Percentiles rank a stretch among this genome's conserved stretches.
Evolutionary conservation across 371 early-diverging fungal genomes (phyloP).

Genomic region (Actinomortierella wolfii): DNA sequence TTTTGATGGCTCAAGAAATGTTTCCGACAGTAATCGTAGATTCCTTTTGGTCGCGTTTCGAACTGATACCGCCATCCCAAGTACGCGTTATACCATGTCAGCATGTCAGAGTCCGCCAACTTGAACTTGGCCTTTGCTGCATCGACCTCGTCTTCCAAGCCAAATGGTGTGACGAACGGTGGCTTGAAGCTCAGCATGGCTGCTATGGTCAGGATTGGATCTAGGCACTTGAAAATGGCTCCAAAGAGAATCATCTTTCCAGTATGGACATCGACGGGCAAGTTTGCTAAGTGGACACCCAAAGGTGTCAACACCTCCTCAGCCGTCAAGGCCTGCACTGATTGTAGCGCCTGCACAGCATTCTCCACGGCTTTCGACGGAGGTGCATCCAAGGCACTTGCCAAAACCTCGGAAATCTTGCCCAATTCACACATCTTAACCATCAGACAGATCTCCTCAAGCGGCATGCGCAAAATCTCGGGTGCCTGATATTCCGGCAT

Average conservation of each 20-base stretch:
- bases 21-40: slow-evolving; percentile 57
- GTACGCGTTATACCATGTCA: slow-evolving; percentile 79
- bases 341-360: slow-evolving; percentile 65
- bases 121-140: slow-evolving; percentile 55
- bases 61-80: slow-evolving; percentile 63
- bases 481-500: slow-evolving; percentile 74
- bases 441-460: slow-evolving; percentile 74
- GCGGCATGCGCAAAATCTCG: slow-evolving; percentile 75
- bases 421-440: slow-evolving; percentile 67
- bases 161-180: slow-evolving; percentile 78
- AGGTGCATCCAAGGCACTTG: slow-evolving; percentile 80
- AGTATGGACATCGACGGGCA: slow-evolving; percentile 81
- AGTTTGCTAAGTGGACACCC: slow-evolving; percentile 80
- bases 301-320: slow-evolving; percentile 81
- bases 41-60: slow-evolving; percentile 15
- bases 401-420: slow-evolving; percentile 64
- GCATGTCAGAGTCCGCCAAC: slow-evolving; percentile 73
- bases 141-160: slow-evolving; percentile 64
- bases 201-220: slow-evolving; percentile 74
- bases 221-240: slow-evolving; percentile 71
- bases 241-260: slow-evolving; percentile 84
- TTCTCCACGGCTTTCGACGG: slow-evolving; percentile 65
- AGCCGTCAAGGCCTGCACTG: slow-evolving; percentile 53
- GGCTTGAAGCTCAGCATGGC: slow-evolving; percentile 64
- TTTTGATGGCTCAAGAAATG: slow-evolving; percentile 65